These are phyloP conservation scores for Crithidia bombi DNA, from an alignment of 208 protist genomes.

Conservation along the genomic window DNA sequence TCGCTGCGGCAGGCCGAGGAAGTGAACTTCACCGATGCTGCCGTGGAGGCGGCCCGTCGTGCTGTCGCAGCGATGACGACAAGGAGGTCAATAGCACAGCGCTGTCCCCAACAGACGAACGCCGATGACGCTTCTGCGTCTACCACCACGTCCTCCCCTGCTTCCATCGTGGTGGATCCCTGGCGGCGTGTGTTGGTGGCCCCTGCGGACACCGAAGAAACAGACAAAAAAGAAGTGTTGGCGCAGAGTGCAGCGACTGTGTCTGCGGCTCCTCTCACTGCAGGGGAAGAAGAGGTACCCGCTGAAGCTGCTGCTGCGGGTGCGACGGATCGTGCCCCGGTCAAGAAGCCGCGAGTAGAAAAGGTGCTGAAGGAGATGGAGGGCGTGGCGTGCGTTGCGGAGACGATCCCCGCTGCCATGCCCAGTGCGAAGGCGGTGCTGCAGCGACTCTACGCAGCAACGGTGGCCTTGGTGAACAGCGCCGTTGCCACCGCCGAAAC, in stretches of 20 bases:
- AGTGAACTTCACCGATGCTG: slow-evolving; percentile 34
- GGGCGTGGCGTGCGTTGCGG: slow-evolving; percentile 5
- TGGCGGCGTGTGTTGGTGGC: background rate
- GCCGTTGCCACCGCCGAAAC: background rate
- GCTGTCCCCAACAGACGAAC: too few relatives aligned
- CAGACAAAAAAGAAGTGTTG: background rate
- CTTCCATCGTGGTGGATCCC: background rate
- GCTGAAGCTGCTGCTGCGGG: background rate
- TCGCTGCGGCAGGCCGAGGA: slow-evolving; percentile 33
- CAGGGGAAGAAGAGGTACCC: background rate
- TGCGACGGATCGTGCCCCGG: background rate
- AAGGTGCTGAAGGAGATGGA: slow-evolving; percentile 6
- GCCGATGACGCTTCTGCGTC: background rate
- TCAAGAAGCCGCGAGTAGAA: background rate
- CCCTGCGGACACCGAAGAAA: background rate
- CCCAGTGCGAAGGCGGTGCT: background rate
- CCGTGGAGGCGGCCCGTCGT: slow-evolving; percentile 23
- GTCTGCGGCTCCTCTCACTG: too few relatives aligned
- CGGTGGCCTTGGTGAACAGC: slow-evolving; percentile 3
- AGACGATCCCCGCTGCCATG: background rate
- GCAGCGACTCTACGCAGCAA: slow-evolving; percentile 9
- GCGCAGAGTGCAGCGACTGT: too few relatives aligned
- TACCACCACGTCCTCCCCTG: too few relatives aligned
- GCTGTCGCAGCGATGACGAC: slow-evolving; percentile 8
- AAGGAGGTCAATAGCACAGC: background rate